Base-by-base conservation (phyloP, 495 filamentous ascomycete species). In the Aspergillus nidulans region DNA sequence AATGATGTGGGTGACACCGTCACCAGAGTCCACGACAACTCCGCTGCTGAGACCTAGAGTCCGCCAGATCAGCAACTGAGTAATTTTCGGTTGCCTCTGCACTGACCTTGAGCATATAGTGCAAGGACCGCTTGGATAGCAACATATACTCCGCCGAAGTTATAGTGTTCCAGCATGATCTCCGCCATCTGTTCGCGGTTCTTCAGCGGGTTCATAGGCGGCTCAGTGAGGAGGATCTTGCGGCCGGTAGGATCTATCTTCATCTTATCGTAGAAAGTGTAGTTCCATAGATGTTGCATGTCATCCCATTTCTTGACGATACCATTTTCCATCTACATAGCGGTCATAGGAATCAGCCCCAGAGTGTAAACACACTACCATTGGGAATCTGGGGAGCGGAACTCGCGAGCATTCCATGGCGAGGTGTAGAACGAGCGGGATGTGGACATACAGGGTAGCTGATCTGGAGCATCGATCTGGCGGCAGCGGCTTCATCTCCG, bases 251-350 rank as follows among this genome's bases (percentile, higher is more conserved):
- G 84, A 67, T 97, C 87, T 65, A 99, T 80, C 68, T 89, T 83
- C 83, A 99, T 86, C 81, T 97, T 97, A 65, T 97, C 94, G 69
- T 80, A 85, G 72, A 98, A 97, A 39, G 94, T 97, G 72, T 92
- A 97, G 76, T 99, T 92, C 95, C 95, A 99, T 46, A 99, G 82
- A 66, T 97, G 94, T 75, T 95, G 87, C 92, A 97, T 97, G 73
- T 99, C 95, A 63, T 97, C 94, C 95, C 95, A 99, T 63, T 87
- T 89, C 82, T 97, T 97, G 51, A 99, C 89, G 60, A 99, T 96
- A 64, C 94, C 94, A 72, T 97, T 97, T 69, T 97, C 95, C 94
- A 99, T 99, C 86, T 89, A 75, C 25, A 57, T 30, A 18, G 38
- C 49, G 44, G 46, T 34, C 7, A 23, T 9, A 25, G 49, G 28